These are phyloP conservation scores for Oropetium thomaeum DNA, from an alignment of 176 grass and related monocot species.

Conservation along the genomic window DNA sequence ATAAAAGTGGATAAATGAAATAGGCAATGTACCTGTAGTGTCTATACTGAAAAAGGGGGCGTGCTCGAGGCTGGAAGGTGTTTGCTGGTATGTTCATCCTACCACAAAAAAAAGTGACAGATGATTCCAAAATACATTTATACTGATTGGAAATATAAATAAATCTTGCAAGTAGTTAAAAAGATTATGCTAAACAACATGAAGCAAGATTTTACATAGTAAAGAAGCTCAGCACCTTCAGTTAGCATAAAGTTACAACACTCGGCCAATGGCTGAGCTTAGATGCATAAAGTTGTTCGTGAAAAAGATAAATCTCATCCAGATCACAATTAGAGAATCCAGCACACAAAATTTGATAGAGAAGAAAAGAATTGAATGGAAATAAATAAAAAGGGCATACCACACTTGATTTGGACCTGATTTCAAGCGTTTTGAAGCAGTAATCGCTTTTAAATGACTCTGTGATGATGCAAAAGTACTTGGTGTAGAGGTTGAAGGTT, in stretches of 20 bases:
- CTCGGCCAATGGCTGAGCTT: neutral
- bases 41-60: constrained; percentile 90
- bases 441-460: constrained; percentile 96
- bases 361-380: neutral
- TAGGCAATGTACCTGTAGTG: constrained; percentile 76
- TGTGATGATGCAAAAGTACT: constrained; percentile 64
- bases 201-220: neutral
- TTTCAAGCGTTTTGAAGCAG: constrained; percentile 94
- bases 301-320: neutral
- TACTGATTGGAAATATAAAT: neutral
- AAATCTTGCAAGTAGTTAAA: neutral
- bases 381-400: constrained; percentile 45
- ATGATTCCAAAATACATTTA: constrained; percentile 18
- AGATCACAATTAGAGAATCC: constrained; percentile 13
- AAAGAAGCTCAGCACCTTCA: constrained; percentile 3
- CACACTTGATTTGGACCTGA: constrained; percentile 85
- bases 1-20: constrained; percentile 13
- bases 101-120: constrained; percentile 12
- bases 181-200: constrained; percentile 1
- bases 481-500: constrained; percentile 65
- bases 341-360: constrained; percentile 1
- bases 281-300: constrained; percentile 1
- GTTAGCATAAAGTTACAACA: neutral
- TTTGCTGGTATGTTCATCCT: constrained; percentile 84
- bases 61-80: constrained; percentile 86